Evolutionary conservation across 75 land plant species (phyloP).

Genomic region (Pseudotsuga menziesii): DNA sequence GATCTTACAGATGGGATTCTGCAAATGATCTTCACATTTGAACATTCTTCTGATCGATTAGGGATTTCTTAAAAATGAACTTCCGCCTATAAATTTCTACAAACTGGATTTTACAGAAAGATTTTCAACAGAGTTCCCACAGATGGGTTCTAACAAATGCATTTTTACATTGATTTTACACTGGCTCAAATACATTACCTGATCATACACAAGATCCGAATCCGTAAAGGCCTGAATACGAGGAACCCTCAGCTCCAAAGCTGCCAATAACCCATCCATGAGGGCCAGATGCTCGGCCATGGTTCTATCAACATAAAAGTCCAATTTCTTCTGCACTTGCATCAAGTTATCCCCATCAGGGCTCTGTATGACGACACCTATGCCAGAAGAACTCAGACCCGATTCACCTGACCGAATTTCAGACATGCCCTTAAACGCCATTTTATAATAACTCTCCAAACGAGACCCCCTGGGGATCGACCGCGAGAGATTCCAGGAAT

Average conservation of each 20-base stretch:
- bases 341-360: conserved; percentile 17
- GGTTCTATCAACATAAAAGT: conserved; percentile 53
- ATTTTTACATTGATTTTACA: no score
- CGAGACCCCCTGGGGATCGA: conserved; percentile 28
- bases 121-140: no score
- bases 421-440: conserved; percentile 64
- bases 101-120: no score
- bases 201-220: conserved; percentile 56
- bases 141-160: conserved; percentile 9
- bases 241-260: conserved; percentile 22
- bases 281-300: conserved; percentile 76
- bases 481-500: conserved; percentile 11
- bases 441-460: conserved; percentile 16
- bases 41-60: not conserved
- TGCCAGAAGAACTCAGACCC: conserved; percentile 42
- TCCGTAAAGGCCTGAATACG: conserved; percentile 46
- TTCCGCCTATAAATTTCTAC: not conserved
- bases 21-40: not conserved
- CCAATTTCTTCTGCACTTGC: conserved; percentile 63
- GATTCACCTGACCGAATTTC: conserved; percentile 17
- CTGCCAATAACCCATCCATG: conserved; percentile 63
- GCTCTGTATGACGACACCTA: conserved; percentile 60
- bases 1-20: not conserved
- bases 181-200: conserved; percentile 25
- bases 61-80: not conserved